A percentile compares a stretch with the other conserved stretches of the same genome.
phyloP scores from a whole-genome alignment of 176 grass and related monocot species.

The Saccharum spontaneum region DNA sequence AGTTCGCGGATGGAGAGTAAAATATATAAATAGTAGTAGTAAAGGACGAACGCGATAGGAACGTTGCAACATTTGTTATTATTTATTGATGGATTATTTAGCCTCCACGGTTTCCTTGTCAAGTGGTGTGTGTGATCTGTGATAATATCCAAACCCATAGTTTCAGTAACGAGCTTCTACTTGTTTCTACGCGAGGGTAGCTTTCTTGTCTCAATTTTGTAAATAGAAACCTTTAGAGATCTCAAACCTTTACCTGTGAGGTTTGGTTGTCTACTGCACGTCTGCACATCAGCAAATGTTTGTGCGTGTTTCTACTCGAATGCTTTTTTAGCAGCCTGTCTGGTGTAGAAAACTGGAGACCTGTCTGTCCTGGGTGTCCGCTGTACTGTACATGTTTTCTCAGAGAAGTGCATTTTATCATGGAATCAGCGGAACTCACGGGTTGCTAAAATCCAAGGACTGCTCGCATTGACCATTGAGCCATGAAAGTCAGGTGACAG shows the following conservation, averaged over 20 bases:
- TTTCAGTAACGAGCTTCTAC: not conserved
- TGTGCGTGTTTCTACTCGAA: not conserved
- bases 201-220: not conserved
- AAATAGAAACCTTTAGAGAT: not conserved
- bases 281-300: not conserved
- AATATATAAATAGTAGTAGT: not conserved
- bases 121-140: not conserved
- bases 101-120: not conserved
- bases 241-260: not conserved
- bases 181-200: not conserved
- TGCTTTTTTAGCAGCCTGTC: not conserved
- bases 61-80: constrained; percentile 30
- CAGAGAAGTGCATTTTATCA: not conserved
- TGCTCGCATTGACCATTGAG: not conserved
- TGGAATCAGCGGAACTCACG: constrained; percentile 32
- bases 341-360: not conserved
- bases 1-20: not conserved
- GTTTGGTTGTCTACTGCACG: not conserved
- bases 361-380: not conserved
- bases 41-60: not conserved
- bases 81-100: constrained; percentile 24
- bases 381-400: not conserved
- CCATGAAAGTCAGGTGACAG: not conserved
- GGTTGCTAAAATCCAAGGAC: constrained; percentile 21
- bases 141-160: not conserved